Conservation (phyloP, 208 protist species). For the Histomonas meleagridis region DNA sequence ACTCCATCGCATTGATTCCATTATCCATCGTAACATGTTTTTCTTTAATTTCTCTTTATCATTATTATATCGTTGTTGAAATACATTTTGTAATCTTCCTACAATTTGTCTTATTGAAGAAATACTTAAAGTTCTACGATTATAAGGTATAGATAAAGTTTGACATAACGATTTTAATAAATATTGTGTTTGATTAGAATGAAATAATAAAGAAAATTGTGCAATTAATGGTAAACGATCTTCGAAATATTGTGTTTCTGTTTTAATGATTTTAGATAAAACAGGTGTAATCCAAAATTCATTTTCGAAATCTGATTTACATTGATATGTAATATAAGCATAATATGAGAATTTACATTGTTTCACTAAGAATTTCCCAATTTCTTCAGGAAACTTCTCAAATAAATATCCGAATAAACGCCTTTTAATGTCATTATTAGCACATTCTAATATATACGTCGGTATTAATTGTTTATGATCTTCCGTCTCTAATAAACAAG, state of each 20-base stretch:
- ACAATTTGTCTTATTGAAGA: not conserved
- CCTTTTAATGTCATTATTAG: not conserved
- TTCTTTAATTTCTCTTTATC: not conserved
- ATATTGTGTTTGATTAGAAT: not conserved
- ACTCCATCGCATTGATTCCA: not conserved
- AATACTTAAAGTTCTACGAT: not conserved
- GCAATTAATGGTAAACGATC: not conserved
- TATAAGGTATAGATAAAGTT: not conserved
- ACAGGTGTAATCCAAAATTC: not conserved
- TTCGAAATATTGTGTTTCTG: not conserved
- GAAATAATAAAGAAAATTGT: not conserved
- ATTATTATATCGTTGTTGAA: not conserved
- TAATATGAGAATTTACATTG: slow-evolving; percentile 17
- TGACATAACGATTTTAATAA: not conserved
- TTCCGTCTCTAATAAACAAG: not conserved
- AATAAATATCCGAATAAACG: not conserved
- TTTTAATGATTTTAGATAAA: not conserved
- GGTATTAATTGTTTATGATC: not conserved
- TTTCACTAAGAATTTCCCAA: not conserved
- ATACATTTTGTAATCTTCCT: no score
- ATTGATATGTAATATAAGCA: slow-evolving; percentile 7
- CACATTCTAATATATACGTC: not conserved
- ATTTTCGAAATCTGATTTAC: not conserved
- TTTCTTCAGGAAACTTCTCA: not conserved
- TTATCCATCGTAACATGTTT: not conserved